Evolutionary conservation across 148 eudicot genomes (phyloP).

Genomic region (Persicaria tinctoria): DNA sequence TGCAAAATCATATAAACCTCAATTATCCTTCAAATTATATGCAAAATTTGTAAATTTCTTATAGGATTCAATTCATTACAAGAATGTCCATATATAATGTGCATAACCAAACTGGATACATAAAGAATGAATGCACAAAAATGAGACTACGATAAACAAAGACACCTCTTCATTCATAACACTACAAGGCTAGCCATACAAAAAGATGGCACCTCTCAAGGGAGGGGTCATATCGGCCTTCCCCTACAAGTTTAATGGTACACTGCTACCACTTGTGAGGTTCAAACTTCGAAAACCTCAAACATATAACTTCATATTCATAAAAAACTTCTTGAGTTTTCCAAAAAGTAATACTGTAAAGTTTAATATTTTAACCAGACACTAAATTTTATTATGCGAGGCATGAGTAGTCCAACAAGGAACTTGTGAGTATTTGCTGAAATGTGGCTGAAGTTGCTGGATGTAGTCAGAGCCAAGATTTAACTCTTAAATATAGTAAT

Average conservation of each 20-base stretch:
- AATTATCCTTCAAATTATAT: background rate
- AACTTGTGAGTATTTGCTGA: too few relatives aligned
- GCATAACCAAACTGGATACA: background rate
- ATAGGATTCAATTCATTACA: background rate
- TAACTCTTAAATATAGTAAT: too few relatives aligned
- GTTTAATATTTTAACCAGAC: too few relatives aligned
- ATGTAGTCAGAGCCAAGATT: too few relatives aligned
- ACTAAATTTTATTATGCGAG: too few relatives aligned
- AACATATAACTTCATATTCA: too few relatives aligned
- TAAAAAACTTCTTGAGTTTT: too few relatives aligned
- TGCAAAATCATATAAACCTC: constrained; percentile 16
- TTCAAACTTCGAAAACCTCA: background rate
- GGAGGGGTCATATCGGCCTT: background rate
- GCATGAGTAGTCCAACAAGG: too few relatives aligned
- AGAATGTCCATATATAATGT: background rate
- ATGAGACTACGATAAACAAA: background rate
- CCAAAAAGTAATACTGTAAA: too few relatives aligned
- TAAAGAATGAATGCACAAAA: background rate
- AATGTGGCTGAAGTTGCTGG: too few relatives aligned
- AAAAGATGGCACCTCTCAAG: background rate
- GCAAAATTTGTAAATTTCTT: background rate
- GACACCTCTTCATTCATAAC: background rate
- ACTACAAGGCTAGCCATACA: background rate
- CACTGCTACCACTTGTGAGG: background rate
- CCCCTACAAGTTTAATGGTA: background rate